Conservation (phyloP, 345 rosid species). For the Gossypium thurberi region DNA sequence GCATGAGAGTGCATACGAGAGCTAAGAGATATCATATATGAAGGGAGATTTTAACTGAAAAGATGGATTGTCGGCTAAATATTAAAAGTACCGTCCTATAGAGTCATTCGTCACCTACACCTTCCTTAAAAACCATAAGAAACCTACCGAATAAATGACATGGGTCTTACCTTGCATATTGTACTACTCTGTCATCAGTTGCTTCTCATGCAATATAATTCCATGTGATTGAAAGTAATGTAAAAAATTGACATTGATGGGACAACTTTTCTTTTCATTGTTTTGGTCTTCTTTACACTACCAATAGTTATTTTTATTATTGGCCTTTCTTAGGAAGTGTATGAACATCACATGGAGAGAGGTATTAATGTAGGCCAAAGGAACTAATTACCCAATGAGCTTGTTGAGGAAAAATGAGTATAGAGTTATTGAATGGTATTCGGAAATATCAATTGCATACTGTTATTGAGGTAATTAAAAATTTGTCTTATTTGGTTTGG, state of each 20-base stretch:
- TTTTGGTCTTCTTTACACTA: background rate
- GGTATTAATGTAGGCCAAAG: background rate
- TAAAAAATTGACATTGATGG: background rate
- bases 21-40: background rate
- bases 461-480: too few species aligned
- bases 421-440: too few species aligned
- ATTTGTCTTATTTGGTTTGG: too few species aligned
- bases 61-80: constrained; percentile 1
- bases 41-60: background rate
- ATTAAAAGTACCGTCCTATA: background rate
- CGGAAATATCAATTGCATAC: too few species aligned
- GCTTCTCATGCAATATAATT: background rate
- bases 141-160: constrained; percentile 7
- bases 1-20: background rate
- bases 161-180: background rate
- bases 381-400: background rate
- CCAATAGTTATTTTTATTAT: background rate
- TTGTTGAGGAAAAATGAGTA: too few species aligned
- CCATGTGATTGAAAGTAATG: background rate
- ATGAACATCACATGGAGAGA: constrained; percentile 6
- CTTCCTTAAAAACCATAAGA: background rate
- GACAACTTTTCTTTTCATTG: background rate
- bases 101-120: background rate
- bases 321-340: background rate
- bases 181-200: background rate